phyloP scores from a whole-genome alignment of 352 stramenopile species.

The Phytophthora hybrid region DNA sequence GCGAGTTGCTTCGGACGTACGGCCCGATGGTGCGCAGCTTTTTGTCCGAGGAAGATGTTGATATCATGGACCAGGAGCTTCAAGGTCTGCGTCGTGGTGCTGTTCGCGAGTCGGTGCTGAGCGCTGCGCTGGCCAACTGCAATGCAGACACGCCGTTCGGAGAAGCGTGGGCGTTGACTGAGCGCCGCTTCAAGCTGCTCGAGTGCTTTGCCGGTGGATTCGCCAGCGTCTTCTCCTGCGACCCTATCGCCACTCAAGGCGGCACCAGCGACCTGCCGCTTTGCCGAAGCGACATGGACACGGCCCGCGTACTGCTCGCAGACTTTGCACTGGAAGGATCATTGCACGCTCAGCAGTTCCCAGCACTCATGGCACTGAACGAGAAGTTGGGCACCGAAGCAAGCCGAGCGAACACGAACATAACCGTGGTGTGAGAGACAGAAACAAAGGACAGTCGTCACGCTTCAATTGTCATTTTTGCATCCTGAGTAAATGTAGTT shows the following conservation, averaged over 20 bases:
- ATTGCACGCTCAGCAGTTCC: conserved; percentile 60
- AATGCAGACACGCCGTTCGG: conserved; percentile 49
- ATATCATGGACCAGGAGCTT: conserved; percentile 45
- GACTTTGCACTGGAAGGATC: conserved; percentile 53
- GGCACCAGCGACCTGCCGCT: conserved; percentile 33
- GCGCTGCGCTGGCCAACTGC: conserved; percentile 32
- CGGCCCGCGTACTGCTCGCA: conserved; percentile 28
- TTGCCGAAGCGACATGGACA: conserved; percentile 36
- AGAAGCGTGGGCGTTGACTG: conserved; percentile 45
- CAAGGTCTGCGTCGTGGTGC: conserved; percentile 36
- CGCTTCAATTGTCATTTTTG: no score
- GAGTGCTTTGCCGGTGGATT: conserved; percentile 69
- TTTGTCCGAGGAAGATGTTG: conserved; percentile 41
- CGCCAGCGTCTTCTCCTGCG: conserved; percentile 52
- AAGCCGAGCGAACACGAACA: background rate
- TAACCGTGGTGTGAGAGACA: background rate
- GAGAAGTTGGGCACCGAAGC: conserved; percentile 27
- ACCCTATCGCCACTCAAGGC: conserved; percentile 13
- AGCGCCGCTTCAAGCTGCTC: conserved; percentile 53
- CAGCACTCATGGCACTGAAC: conserved; percentile 31
- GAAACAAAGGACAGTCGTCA: no score
- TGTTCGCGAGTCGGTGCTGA: conserved; percentile 31
- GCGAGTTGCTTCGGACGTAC: conserved; percentile 59
- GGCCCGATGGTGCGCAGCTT: conserved; percentile 36
- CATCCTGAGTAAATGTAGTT: background rate